Base-by-base conservation (phyloP, 2,329 filamentous ascomycete species). In the Ophiostoma himal-ulmi region DNA sequence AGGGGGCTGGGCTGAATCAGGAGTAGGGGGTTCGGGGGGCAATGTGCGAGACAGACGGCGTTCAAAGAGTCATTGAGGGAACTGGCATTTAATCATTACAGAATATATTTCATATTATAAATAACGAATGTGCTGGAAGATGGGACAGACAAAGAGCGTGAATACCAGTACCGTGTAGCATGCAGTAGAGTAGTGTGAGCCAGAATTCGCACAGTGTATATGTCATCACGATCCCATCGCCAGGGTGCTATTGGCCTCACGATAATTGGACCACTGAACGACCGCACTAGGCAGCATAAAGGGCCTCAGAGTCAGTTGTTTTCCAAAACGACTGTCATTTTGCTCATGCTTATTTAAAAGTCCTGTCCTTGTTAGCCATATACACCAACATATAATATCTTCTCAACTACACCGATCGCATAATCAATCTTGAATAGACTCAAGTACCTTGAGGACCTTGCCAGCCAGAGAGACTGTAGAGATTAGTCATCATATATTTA, bases 381-480 rank as follows among this genome's bases (percentile, higher is more conserved):
- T 22, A n/a, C 34, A 14, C 26, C 1, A 13, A 14, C 4, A 30
- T 30, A 34, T 13, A 22, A 39, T 3, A 48, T 41, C 4, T 2
- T 30, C 30, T 30, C 30, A 30, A 30, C 30, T 30, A 30, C 30
- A 30, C 3, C 30, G 30, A 30, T 30, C 30, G 30, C 1, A 30
- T 30, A 30, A 30, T 30, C 30, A 30, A 30, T 30, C 30, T 30
- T 30, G 30, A 30, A 30, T 30, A 30, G 30, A 30, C 30, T 30
- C 30, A n/a, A n/a, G n/a, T 66, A 70, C 69, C 70, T 69, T 60
- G 13, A 86, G 74, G 6, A 86, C 84, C 72, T 85, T 82, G 52
- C 84, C 81, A 67, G 84, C 84, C 77, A 85, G 76, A 7, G 83
- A 84, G 14, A 85, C 84, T 84, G 30, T 39, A 64, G 10, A 36